phyloP scores from a whole-genome alignment of 306 rosid species.

The Citrullus colocynthis region DNA sequence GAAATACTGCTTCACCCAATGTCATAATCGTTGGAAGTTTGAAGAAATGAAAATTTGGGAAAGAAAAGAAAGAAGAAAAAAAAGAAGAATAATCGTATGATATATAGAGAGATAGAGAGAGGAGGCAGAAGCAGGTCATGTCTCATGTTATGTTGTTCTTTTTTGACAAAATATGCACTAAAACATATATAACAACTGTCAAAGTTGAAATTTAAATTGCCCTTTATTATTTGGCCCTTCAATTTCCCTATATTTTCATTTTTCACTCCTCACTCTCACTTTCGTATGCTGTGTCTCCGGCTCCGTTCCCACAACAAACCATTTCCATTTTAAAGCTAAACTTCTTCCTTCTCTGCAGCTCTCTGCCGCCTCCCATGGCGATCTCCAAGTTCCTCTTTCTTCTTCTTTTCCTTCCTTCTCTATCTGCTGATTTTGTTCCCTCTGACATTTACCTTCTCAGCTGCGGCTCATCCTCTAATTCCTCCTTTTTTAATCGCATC shows the following conservation, averaged over 20 bases:
- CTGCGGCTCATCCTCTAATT: slow-evolving; percentile 63
- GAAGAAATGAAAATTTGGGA: background rate
- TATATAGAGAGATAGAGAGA: background rate
- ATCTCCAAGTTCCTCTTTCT: slow-evolving; percentile 16
- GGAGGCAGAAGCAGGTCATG: no score
- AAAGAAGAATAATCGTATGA: background rate
- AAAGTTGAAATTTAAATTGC: background rate
- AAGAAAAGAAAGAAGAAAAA: background rate
- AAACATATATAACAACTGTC: background rate
- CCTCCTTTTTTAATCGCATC: slow-evolving; percentile 34
- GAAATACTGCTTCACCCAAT: background rate
- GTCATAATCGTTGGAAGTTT: background rate
- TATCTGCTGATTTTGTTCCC: slow-evolving; percentile 51
- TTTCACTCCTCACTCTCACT: background rate
- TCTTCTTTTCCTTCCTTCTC: slow-evolving; percentile 17
- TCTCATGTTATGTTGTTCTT: background rate
- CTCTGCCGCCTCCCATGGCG: slow-evolving; percentile 33
- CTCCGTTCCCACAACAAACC: background rate
- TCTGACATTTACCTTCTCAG: slow-evolving; percentile 58
- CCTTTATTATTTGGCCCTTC: background rate
- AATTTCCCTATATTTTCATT: background rate
- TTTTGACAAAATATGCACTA: background rate
- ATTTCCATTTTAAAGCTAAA: background rate
- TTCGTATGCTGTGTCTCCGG: background rate
- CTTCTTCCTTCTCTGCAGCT: background rate